These are phyloP conservation scores for Carex littledalei DNA, from an alignment of 176 grass and related monocot genomes.

Conservation along the genomic window DNA sequence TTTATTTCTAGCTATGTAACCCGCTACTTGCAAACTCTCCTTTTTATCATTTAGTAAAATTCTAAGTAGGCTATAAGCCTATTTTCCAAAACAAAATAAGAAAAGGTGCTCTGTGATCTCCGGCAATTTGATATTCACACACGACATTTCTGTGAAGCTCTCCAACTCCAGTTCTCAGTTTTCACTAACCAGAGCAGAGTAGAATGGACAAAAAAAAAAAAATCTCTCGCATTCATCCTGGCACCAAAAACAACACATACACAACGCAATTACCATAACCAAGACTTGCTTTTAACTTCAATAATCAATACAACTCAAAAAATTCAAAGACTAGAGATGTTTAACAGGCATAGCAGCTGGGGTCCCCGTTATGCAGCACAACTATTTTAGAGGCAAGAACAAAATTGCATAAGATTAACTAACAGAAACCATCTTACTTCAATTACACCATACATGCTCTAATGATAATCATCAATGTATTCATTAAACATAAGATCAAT, in stretches of 20 bases:
- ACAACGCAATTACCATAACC: not conserved
- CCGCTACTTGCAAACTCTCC: too few relatives aligned
- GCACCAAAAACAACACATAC: not conserved
- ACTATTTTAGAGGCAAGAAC: not conserved
- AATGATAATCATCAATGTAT: not conserved
- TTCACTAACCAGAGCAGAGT: too few relatives aligned
- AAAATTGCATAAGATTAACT: not conserved
- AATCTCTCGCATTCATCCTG: too few relatives aligned
- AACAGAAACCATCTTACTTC: not conserved
- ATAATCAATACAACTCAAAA: not conserved
- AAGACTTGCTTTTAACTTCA: not conserved
- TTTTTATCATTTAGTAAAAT: too few relatives aligned
- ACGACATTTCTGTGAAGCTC: too few relatives aligned
- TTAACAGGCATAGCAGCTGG: not conserved
- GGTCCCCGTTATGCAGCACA: not conserved
- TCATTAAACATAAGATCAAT: not conserved
- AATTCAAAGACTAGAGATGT: not conserved
- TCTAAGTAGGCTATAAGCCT: too few relatives aligned
- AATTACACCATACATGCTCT: not conserved
- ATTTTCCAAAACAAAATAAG: too few relatives aligned
- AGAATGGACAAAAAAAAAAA: too few relatives aligned
- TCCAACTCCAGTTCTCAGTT: too few relatives aligned
- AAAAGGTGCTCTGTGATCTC: too few relatives aligned
- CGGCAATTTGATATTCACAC: too few relatives aligned
- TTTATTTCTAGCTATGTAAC: too few relatives aligned